Base-by-base conservation (phyloP, 1,284 basidiomycete species). In the Naganishia sp. region DNA sequence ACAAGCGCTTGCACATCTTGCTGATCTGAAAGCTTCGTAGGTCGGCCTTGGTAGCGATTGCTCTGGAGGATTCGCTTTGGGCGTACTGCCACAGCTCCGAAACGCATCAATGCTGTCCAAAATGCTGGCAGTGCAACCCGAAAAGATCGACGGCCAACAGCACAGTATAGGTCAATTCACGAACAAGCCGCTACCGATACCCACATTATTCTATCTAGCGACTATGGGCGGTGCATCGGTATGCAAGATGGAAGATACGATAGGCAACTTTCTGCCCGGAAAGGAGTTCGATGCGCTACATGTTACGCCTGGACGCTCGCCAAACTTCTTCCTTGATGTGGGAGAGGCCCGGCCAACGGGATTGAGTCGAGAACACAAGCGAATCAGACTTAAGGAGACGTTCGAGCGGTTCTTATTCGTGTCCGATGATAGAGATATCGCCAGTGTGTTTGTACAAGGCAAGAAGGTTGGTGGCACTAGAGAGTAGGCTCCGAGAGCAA, bases 261-360 rank as follows among this genome's bases (percentile, higher is more conserved):
- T 92, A n/a, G 95, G 94, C 10, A 88, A 87, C 31, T 89, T 99
- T 66, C 82, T 81, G 28, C 82, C 83, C 0, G 92, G 92, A 2
- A 94, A 92, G 79, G 87, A 87, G 69, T 98, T 98, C 75, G 94
- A 99, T 76, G 94, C 94, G 1, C 80, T 98, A 13, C 72, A 92
- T 6, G 86, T 85, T 86, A 64, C 86, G 81, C 80, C 81, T 83
- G 70, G 84, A 23, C 84, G 83, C 3, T 88, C 88, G 72, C 86
- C 87, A 4, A 82, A 81, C 31, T 72, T 90, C 53, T 90, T 88
- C 86, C 81, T 83, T 63, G 71, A 72, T 72, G 66, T 82, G 42
- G 50, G 80, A 18, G 66, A 67, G n/a, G 25, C 4, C 5, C 50
- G 18, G 10, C 35, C 46, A 21, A 35, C 23, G 10, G 58, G 47